Percentiles rank a stretch among this genome's conserved stretches.
Conservation (phyloP, 1,284 basidiomycete species). For the Irpex lacteus region DNA sequence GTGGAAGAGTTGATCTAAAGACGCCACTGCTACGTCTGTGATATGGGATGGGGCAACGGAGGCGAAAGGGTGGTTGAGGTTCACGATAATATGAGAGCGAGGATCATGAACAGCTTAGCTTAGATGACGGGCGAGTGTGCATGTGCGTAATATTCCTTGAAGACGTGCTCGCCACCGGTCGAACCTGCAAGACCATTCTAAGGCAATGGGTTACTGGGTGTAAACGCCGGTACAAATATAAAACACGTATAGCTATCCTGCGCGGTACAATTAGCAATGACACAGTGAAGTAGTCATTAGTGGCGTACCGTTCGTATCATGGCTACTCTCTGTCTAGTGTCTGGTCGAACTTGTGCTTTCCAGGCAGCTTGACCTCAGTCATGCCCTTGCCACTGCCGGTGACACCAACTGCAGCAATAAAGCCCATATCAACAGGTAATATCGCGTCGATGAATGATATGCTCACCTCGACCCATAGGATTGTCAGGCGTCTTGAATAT, state of each 20-base stretch:
- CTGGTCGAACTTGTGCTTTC: slow-evolving; percentile 78
- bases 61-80: slow-evolving; percentile 7
- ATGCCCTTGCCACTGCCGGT: slow-evolving; percentile 93
- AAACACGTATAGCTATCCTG: slow-evolving; percentile 10
- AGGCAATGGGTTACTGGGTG: slow-evolving; percentile 6
- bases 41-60: background rate
- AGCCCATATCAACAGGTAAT: background rate
- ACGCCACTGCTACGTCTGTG: background rate
- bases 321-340: slow-evolving; percentile 35
- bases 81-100: background rate
- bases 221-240: slow-evolving; percentile 3
- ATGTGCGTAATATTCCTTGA: background rate
- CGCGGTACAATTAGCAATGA: background rate
- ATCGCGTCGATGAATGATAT: background rate
- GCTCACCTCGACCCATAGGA: slow-evolving; percentile 79
- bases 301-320: slow-evolving; percentile 1
- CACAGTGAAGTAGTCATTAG: background rate
- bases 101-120: slow-evolving; percentile 8
- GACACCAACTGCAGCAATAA: slow-evolving; percentile 72
- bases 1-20: no score
- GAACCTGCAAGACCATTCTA: background rate
- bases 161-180: background rate
- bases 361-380: slow-evolving; percentile 73
- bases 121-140: background rate
- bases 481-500: slow-evolving; percentile 98